Conservation (phyloP, 2,329 filamentous ascomycete genomes). For the Aspergillus quadricinctus region DNA sequence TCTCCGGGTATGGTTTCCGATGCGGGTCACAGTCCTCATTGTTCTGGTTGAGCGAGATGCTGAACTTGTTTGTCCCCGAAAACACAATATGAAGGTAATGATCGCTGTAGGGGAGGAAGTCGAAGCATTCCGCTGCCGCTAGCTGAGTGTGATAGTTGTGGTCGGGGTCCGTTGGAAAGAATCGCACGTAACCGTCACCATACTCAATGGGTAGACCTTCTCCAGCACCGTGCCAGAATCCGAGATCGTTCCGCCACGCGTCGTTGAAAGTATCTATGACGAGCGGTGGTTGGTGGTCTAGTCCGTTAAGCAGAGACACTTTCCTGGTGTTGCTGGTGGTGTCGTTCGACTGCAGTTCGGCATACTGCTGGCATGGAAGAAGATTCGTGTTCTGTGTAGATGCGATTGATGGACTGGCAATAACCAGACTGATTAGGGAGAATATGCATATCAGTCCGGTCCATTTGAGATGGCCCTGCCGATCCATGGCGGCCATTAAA, state of each 20-base stretch:
- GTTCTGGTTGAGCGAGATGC: constrained; percentile 62
- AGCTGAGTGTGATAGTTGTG: constrained; percentile 60
- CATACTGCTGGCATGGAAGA: background rate
- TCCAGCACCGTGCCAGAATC: constrained; percentile 63
- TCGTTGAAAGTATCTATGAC: constrained; percentile 60
- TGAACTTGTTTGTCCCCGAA: constrained; percentile 59
- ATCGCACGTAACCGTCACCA: constrained; percentile 49
- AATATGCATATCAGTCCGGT: background rate
- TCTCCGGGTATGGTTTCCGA: constrained; percentile 59
- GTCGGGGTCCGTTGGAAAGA: constrained; percentile 58
- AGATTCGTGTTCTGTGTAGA: background rate
- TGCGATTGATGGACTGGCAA: background rate
- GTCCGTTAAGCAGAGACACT: background rate
- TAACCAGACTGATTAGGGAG: background rate
- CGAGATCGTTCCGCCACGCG: constrained; percentile 53
- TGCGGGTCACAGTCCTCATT: constrained; percentile 56
- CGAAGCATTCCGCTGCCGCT: constrained; percentile 49
- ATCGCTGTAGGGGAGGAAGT: constrained; percentile 51
- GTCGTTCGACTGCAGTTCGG: background rate
- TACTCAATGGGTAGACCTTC: constrained; percentile 54
- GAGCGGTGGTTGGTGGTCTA: constrained; percentile 11
- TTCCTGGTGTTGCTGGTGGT: background rate
- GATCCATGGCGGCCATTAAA: background rate
- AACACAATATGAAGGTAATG: constrained; percentile 64
- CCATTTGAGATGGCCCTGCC: background rate